A percentile compares a stretch with the other conserved stretches of the same genome.
phyloP scores from a whole-genome alignment of 306 rosid species.

The Cercis canadensis region DNA sequence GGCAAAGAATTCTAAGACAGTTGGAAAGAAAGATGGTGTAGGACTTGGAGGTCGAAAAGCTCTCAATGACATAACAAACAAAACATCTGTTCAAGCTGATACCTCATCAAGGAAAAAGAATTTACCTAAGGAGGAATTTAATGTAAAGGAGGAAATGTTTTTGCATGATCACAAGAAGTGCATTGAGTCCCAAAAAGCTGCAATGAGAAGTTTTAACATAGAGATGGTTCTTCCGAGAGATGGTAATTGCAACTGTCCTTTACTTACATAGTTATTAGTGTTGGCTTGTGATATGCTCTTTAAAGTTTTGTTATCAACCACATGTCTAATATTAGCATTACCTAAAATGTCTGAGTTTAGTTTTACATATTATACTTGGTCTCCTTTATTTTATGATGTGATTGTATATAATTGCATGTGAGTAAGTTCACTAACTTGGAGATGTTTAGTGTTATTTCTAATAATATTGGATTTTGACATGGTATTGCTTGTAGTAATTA shows the following conservation, averaged over 20 bases:
- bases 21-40: constrained; percentile 47
- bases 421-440: neutral
- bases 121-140: constrained; percentile 49
- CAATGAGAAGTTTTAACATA: constrained; percentile 38
- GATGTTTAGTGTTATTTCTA: neutral
- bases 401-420: constrained; percentile 3
- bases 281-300: neutral
- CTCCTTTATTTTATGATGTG: neutral
- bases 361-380: neutral
- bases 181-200: constrained; percentile 41
- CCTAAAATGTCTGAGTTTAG: neutral
- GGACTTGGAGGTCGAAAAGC: constrained; percentile 52
- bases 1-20: constrained; percentile 39
- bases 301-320: neutral
- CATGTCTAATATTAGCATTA: neutral
- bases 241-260: constrained; percentile 33
- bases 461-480: constrained; percentile 1
- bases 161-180: constrained; percentile 64
- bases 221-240: constrained; percentile 53
- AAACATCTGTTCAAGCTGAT: constrained; percentile 35
- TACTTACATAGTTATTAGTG: neutral
- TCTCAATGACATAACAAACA: constrained; percentile 63
- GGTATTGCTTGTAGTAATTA: neutral
- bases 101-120: constrained; percentile 44
- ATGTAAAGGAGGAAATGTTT: constrained; percentile 59